phyloP scores from a whole-genome alignment of 345 rosid genomes.

The Gossypium herbaceum region DNA sequence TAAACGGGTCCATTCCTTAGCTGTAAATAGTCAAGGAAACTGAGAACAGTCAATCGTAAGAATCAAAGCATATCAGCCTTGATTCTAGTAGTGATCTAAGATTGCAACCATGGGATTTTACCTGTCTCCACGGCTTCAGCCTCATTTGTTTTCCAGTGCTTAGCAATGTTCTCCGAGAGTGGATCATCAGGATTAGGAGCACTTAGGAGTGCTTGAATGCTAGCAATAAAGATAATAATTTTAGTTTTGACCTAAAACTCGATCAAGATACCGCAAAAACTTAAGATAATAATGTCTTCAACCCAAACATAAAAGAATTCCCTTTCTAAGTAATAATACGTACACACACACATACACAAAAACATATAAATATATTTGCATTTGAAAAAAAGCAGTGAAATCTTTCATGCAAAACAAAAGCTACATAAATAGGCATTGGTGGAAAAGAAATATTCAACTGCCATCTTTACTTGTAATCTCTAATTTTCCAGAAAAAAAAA shows the following conservation, averaged over 20 bases:
- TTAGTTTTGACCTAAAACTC: background rate
- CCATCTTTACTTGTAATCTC: background rate
- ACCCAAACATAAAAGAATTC: background rate
- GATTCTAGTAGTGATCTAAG: background rate
- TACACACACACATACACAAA: too few species aligned
- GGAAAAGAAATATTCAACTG: background rate
- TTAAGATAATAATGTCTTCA: background rate
- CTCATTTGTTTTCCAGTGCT: conserved; percentile 98
- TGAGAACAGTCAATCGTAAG: background rate
- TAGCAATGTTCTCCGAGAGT: conserved; percentile 94
- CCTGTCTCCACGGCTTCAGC: conserved; percentile 99
- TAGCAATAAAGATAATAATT: conserved; percentile 9
- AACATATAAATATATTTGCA: background rate
- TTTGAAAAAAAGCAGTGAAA: background rate
- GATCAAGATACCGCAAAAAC: background rate
- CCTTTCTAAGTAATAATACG: background rate
- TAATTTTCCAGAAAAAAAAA: background rate
- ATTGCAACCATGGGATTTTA: conserved; percentile 12
- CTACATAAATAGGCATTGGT: background rate
- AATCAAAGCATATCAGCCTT: background rate
- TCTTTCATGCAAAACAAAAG: background rate
- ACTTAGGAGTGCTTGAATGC: conserved; percentile 96
- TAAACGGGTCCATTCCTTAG: conserved; percentile 96
- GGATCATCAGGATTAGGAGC: conserved; percentile 99
- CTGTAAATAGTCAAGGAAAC: conserved; percentile 37